These are phyloP conservation scores for Verticillium klebahnii DNA, from an alignment of 2,329 filamentous ascomycete species.

Conservation along the genomic window DNA sequence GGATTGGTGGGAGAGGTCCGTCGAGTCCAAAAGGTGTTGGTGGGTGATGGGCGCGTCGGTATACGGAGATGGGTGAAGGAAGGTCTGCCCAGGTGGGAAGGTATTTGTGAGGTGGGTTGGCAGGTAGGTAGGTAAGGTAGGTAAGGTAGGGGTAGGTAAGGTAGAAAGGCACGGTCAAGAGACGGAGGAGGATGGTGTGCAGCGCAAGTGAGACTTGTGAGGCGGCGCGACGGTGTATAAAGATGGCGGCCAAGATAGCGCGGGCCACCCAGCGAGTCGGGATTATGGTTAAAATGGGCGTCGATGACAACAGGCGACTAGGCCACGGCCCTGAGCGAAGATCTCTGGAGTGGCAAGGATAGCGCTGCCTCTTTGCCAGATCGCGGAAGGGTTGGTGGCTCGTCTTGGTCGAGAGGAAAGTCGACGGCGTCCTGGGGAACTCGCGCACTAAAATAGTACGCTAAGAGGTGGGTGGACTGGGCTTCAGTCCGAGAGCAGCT, in stretches of 20 bases:
- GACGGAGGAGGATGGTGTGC: slow-evolving; percentile 2
- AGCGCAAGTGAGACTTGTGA: slow-evolving; percentile 13
- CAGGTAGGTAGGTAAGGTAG: not conserved
- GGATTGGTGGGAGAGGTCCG: not conserved
- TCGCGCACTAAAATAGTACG: slow-evolving; percentile 16
- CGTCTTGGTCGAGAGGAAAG: slow-evolving; percentile 8
- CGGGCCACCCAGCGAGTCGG: slow-evolving; percentile 14
- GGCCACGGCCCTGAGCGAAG: slow-evolving; percentile 15
- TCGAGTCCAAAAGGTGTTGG: slow-evolving; percentile 4
- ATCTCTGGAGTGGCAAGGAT: slow-evolving; percentile 16
- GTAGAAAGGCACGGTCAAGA: not conserved
- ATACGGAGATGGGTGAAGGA: not conserved
- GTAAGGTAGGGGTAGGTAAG: not conserved
- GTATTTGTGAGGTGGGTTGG: not conserved
- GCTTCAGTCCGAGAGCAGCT: slow-evolving; percentile 13
- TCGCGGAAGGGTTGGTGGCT: slow-evolving; percentile 10
- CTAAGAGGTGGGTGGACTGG: slow-evolving; percentile 13
- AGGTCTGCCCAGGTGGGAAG: not conserved
- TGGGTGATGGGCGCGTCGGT: not conserved
- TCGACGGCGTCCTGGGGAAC: slow-evolving; percentile 11
- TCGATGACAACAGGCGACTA: slow-evolving; percentile 15
- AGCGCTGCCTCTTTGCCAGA: slow-evolving; percentile 13
- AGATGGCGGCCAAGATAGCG: slow-evolving; percentile 15
- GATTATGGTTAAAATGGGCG: slow-evolving; percentile 16
- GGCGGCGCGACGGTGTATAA: slow-evolving; percentile 16